These are phyloP conservation scores for Phaffia australis DNA, from an alignment of 768 basidiomycete genomes.

Conservation along the genomic window DNA sequence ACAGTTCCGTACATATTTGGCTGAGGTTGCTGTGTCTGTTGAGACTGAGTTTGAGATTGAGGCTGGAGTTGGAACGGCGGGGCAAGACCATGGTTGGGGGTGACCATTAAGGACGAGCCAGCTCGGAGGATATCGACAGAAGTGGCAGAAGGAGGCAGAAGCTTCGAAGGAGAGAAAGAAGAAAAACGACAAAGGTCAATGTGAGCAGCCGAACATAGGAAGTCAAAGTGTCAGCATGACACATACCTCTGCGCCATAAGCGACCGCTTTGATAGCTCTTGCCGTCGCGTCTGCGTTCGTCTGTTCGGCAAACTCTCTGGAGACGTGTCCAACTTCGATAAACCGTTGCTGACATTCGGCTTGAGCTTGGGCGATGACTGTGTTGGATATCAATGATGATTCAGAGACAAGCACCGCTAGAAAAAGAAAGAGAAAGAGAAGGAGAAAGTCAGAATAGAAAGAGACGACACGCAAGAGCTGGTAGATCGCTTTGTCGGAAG, in stretches of 20 bases:
- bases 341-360: constrained; percentile 10
- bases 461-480: neutral
- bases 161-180: neutral
- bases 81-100: neutral
- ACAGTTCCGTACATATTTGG: neutral
- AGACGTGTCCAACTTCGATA: constrained; percentile 15
- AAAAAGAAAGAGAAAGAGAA: too few species aligned
- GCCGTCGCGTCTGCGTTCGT: constrained; percentile 13
- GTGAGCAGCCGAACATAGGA: too few species aligned
- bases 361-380: constrained; percentile 15
- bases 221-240: neutral
- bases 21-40: constrained; percentile 5
- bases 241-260: too few species aligned
- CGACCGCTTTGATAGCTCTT: constrained; percentile 18
- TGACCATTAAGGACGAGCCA: neutral
- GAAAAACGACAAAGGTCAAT: neutral
- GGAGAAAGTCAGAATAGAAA: neutral
- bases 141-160: constrained; percentile 17
- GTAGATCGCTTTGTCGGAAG: constrained; percentile 2
- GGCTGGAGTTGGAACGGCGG: neutral
- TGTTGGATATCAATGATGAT: constrained; percentile 3
- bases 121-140: constrained; percentile 16
- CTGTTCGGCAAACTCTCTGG: constrained; percentile 16
- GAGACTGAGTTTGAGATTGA: neutral
- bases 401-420: constrained; percentile 15